A percentile compares a stretch with the other conserved stretches of the same genome.
These are phyloP conservation scores for Pezicula carpinea DNA, from an alignment of 2,329 filamentous ascomycete genomes.

Conservation along the genomic window DNA sequence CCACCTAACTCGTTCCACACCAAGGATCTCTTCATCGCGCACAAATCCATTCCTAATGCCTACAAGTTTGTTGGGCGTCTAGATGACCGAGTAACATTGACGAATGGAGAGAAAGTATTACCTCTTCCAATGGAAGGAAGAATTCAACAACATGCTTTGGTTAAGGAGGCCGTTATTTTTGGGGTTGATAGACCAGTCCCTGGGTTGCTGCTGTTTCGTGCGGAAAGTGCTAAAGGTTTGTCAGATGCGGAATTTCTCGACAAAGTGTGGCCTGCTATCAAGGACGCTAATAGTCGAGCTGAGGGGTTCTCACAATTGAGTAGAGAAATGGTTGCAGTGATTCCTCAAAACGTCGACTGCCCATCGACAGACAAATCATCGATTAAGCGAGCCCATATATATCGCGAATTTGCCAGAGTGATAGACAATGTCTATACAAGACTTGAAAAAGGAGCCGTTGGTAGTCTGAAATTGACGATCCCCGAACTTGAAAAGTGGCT, in stretches of 20 bases:
- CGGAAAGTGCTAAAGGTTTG: slow-evolving; percentile 36
- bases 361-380: slow-evolving; percentile 50
- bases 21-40: slow-evolving; percentile 38
- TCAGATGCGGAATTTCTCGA: slow-evolving; percentile 41
- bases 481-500: not conserved
- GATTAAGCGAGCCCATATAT: slow-evolving; percentile 45
- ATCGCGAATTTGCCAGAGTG: slow-evolving; percentile 37
- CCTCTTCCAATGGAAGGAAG: slow-evolving; percentile 46
- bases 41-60: slow-evolving; percentile 34
- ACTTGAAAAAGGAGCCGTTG: not conserved
- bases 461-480: not conserved
- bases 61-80: slow-evolving; percentile 43
- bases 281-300: slow-evolving; percentile 44
- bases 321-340: slow-evolving; percentile 46
- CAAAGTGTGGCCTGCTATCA: slow-evolving; percentile 44
- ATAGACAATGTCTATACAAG: slow-evolving; percentile 33
- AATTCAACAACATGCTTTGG: slow-evolving; percentile 45
- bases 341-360: slow-evolving; percentile 37
- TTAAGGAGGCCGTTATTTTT: slow-evolving; percentile 54
- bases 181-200: slow-evolving; percentile 48
- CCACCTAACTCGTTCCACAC: slow-evolving; percentile 41
- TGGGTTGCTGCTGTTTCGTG: slow-evolving; percentile 48
- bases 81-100: slow-evolving; percentile 40
- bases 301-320: slow-evolving; percentile 50
- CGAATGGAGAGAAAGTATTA: slow-evolving; percentile 45